These are phyloP conservation scores for Solanum tarapatanum DNA, from an alignment of 257 asterid species.

Conservation along the genomic window DNA sequence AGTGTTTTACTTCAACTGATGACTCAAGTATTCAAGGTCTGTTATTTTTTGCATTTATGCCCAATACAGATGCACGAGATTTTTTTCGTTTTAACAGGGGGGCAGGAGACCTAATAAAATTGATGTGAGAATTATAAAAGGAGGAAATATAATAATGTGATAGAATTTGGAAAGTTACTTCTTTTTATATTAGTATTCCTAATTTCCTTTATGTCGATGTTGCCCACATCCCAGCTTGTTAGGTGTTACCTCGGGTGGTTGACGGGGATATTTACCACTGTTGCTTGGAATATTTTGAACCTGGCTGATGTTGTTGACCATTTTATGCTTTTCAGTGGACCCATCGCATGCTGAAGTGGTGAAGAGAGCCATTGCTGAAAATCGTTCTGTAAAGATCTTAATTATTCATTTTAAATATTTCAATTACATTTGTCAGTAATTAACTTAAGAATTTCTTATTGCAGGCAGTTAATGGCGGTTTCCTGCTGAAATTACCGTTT, in stretches of 20 bases:
- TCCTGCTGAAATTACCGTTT: slow-evolving; percentile 71
- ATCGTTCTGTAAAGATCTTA: slow-evolving; percentile 34
- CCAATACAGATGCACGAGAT: no score
- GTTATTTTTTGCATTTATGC: neutral
- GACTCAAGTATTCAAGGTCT: slow-evolving; percentile 56
- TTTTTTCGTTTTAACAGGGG: neutral
- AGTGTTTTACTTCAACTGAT: slow-evolving; percentile 49
- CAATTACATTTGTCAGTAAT: neutral
- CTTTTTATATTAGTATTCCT: neutral
- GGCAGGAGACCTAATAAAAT: neutral
- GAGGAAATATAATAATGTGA: neutral
- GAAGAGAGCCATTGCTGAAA: slow-evolving; percentile 39
- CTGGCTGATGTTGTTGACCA: neutral
- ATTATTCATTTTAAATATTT: neutral
- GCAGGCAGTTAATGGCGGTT: slow-evolving; percentile 61
- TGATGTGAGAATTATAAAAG: neutral
- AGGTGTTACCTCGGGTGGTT: neutral
- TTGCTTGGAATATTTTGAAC: neutral
- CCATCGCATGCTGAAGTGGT: slow-evolving; percentile 37
- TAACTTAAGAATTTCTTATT: neutral
- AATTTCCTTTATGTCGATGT: neutral
- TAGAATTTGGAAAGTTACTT: neutral
- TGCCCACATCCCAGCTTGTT: neutral
- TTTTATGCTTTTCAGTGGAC: slow-evolving; percentile 24
- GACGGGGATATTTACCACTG: neutral